Evolutionary conservation across 768 basidiomycete species (phyloP).

Genomic region (Pleurotus pulmonarius): DNA sequence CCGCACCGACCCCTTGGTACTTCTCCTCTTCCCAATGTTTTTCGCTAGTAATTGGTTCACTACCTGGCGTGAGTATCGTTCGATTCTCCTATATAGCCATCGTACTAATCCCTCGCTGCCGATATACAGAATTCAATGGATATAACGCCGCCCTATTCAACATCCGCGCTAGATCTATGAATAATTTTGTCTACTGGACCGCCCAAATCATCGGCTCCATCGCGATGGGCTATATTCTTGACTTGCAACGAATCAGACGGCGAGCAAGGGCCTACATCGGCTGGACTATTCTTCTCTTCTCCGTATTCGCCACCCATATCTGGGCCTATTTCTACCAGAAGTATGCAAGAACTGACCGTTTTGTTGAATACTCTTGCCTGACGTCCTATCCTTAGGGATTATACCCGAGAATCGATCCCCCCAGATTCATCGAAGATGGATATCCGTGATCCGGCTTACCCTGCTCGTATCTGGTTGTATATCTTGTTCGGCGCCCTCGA

Average conservation of each 20-base stretch:
- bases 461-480: conserved; percentile 56
- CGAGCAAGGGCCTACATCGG: conserved; percentile 70
- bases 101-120: neutral
- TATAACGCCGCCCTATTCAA: conserved; percentile 80
- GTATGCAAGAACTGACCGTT: conserved; percentile 31
- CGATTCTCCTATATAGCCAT: neutral
- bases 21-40: conserved; percentile 84
- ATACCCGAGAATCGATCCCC: conserved; percentile 49
- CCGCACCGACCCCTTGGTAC: conserved; percentile 64
- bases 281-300: conserved; percentile 56
- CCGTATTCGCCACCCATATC: conserved; percentile 67
- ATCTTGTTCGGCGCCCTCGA: conserved; percentile 75
- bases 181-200: conserved; percentile 78
- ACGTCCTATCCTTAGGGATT: conserved; percentile 32
- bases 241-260: conserved; percentile 49
- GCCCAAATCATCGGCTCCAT: conserved; percentile 76
- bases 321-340: conserved; percentile 80
- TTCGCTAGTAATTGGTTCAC: conserved; percentile 85
- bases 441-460: conserved; percentile 51
- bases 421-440: conserved; percentile 48
- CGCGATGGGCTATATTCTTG: conserved; percentile 66
- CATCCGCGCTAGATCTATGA: conserved; percentile 73
- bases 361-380: conserved; percentile 10
- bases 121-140: conserved; percentile 63
- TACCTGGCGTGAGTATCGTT: conserved; percentile 64